Evolutionary conservation across 129 eudicot genomes (phyloP).

Genomic region (Dittrichia graveolens): DNA sequence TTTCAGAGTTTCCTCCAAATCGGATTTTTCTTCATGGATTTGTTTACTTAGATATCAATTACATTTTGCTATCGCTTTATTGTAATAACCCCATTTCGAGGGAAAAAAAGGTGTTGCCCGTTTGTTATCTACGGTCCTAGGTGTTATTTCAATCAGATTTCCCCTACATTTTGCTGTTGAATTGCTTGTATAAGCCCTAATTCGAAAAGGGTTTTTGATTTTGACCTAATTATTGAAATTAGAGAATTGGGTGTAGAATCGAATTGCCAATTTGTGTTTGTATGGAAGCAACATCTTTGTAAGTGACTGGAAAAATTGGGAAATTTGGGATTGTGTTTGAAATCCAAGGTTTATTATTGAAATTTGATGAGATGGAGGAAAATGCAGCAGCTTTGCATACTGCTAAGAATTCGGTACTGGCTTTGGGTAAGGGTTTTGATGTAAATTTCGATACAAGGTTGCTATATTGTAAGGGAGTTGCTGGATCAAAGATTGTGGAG

Average conservation of each 20-base stretch:
- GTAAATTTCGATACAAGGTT: constrained; percentile 87
- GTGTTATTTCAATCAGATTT: constrained; percentile 17
- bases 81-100: constrained; percentile 1
- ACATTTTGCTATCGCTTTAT: constrained; percentile 14
- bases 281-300: constrained; percentile 22
- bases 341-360: constrained; percentile 1
- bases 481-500: constrained; percentile 79
- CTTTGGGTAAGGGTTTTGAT: constrained; percentile 93
- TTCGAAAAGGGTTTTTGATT: constrained; percentile 26
- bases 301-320: constrained; percentile 6
- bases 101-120: background rate
- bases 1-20: background rate
- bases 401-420: constrained; percentile 74
- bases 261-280: constrained; percentile 12
- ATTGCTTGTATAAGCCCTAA: constrained; percentile 19
- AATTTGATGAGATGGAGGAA: constrained; percentile 74
- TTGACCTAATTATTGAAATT: background rate
- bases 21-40: constrained; percentile 1
- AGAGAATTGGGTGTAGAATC: constrained; percentile 5
- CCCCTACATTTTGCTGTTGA: background rate
- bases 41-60: background rate
- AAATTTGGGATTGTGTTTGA: constrained; percentile 19
- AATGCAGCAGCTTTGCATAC: constrained; percentile 97
- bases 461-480: constrained; percentile 82
- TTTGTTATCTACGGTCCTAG: constrained; percentile 7